Evolutionary conservation across 306 rosid species (phyloP), one percentile per base, ranked within the genome.

Genomic region (Spatholobus suberectus): DNA sequence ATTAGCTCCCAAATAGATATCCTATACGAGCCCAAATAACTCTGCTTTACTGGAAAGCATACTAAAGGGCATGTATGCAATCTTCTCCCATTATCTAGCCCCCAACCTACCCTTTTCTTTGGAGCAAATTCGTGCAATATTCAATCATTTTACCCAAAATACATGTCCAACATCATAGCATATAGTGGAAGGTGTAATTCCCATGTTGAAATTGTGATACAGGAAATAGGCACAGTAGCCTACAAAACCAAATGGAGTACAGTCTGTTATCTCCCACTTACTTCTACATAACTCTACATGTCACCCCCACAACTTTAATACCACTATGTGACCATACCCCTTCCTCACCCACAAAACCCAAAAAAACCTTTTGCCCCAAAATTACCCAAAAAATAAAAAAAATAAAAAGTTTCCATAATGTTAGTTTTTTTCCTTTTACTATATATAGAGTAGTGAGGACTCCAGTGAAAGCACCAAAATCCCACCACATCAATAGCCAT

Each of bases 181-280:
- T 61, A 14, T 17, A 55, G 18, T 78, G 82, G 67, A 73, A 68
- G n/a, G 12, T 68, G 73, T 43, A 37, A 46, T 71, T 29, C 15
- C 3, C 15, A 23, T 34, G 20, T 38, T 51, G 80, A 66, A 75
- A 18, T 26, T 41, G 21, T 43, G 73, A 49, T 21, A 46, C 14
- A 15, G 70, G 57, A 58, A 21, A 73, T 47, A 70, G 81, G 83
- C 57, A 84, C 26, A 76, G 24, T 58, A 77, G 46, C 46, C 61
- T 67, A 44, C 86, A 78, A 54, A 82, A 81, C 76, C 21, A 75
- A 84, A 90, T 92, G 96, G 96, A 87, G 65, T 80, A 92, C 93
- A 92, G 89, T 77, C 92, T 90, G 94, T 84, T 76, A 54, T 68
- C 8, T 59, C 27, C 86, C 82, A 84, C 87, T 71, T 27, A 71